These are phyloP conservation scores for Tolypocladium nubicola DNA, from an alignment of 2,329 filamentous ascomycete species.

Conservation along the genomic window DNA sequence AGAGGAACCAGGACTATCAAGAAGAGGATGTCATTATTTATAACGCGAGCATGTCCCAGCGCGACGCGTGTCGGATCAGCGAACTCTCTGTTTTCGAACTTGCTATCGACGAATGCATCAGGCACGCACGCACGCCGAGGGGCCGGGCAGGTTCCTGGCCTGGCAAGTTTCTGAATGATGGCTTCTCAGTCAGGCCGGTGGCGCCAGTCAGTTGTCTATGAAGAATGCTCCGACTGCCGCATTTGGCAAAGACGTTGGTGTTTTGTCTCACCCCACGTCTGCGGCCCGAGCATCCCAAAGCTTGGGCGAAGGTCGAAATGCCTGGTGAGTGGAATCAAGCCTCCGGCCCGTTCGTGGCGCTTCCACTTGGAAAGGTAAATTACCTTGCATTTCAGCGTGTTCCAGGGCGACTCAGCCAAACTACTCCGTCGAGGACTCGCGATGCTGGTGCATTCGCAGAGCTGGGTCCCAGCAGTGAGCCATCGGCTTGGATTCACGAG, in stretches of 20 bases:
- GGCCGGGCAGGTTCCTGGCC: background rate
- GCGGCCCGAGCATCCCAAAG: background rate
- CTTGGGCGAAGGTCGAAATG: background rate
- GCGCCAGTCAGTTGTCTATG: background rate
- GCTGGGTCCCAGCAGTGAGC: background rate
- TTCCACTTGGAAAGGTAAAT: background rate
- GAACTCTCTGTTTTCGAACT: background rate
- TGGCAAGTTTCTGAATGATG: background rate
- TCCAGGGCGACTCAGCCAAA: background rate
- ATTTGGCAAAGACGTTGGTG: background rate
- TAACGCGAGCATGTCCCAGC: background rate
- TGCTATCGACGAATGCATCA: background rate
- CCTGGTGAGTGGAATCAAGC: background rate
- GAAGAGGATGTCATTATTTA: background rate
- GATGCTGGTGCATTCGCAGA: background rate
- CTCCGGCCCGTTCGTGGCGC: background rate
- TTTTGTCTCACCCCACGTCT: background rate
- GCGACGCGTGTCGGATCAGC: background rate
- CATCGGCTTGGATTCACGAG: background rate
- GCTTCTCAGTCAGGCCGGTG: background rate
- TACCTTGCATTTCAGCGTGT: background rate
- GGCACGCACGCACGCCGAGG: background rate
- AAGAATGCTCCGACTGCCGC: background rate
- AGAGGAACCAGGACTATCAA: background rate
- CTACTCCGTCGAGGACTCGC: background rate